Conservation (phyloP, 176 grass and related monocot genomes). For the Paspalum vaginatum region DNA sequence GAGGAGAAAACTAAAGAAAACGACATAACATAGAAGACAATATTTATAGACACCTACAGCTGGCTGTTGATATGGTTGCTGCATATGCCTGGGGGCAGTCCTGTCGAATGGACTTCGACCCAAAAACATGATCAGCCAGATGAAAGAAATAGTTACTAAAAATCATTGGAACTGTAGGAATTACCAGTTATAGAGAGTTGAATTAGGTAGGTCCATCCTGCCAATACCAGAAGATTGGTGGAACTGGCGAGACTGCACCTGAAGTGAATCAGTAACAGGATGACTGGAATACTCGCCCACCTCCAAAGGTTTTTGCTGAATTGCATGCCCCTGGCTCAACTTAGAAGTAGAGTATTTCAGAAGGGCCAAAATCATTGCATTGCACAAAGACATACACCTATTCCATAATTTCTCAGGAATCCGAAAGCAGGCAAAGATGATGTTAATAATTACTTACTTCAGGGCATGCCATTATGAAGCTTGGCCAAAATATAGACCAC, state of each 20-base stretch:
- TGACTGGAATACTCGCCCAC: neutral
- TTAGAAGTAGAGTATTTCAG: neutral
- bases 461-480: neutral
- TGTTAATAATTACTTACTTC: neutral
- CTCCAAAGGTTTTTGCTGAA: neutral
- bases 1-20: neutral
- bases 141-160: neutral
- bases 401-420: neutral
- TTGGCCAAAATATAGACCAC: constrained; percentile 18
- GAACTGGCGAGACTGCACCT: neutral
- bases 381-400: neutral
- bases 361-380: neutral
- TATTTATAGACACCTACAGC: constrained; percentile 19
- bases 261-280: neutral
- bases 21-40: neutral
- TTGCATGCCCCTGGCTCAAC: constrained; percentile 6
- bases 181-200: neutral
- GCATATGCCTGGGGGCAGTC: neutral
- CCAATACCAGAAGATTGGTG: neutral
- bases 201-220: neutral
- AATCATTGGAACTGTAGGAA: too few relatives aligned
- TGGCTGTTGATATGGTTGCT: constrained; percentile 5
- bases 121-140: too few relatives aligned
- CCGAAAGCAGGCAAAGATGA: neutral
- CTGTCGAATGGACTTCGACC: neutral